Conservation (phyloP, 306 rosid species). For the Ceratonia siliqua region DNA sequence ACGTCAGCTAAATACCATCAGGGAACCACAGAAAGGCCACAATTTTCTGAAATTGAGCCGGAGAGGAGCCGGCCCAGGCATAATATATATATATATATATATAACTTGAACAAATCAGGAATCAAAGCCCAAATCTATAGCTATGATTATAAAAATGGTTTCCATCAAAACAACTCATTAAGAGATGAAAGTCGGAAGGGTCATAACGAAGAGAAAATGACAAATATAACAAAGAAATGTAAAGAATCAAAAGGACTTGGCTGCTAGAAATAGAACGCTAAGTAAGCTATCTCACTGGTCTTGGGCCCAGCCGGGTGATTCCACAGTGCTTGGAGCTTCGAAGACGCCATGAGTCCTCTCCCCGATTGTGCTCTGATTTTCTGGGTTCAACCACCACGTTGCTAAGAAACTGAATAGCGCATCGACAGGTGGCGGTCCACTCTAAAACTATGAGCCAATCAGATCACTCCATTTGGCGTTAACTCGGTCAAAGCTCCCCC, state of each 20-base stretch:
- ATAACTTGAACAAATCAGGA: constrained; percentile 25
- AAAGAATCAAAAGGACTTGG: background rate
- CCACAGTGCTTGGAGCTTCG: constrained; percentile 88
- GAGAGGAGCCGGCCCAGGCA: background rate
- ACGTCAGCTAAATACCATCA: too few relatives aligned
- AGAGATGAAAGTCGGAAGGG: constrained; percentile 11
- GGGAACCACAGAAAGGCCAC: background rate
- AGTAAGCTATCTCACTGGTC: constrained; percentile 64
- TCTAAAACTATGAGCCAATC: background rate
- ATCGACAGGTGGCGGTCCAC: background rate
- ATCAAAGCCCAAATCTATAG: background rate
- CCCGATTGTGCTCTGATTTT: background rate
- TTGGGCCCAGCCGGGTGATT: constrained; percentile 97
- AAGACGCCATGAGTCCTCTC: constrained; percentile 61
- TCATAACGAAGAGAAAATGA: background rate
- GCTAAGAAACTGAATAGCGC: background rate
- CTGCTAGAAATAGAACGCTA: background rate
- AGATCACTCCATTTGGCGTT: constrained; percentile 1
- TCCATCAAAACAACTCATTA: background rate
- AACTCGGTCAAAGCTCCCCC: background rate
- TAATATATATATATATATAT: background rate
- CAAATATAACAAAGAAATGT: background rate
- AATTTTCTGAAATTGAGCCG: background rate
- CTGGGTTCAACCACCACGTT: background rate
- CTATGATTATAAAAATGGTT: background rate